Conservation (phyloP, 331 rosid genomes). For the Prunus yedoensis region DNA sequence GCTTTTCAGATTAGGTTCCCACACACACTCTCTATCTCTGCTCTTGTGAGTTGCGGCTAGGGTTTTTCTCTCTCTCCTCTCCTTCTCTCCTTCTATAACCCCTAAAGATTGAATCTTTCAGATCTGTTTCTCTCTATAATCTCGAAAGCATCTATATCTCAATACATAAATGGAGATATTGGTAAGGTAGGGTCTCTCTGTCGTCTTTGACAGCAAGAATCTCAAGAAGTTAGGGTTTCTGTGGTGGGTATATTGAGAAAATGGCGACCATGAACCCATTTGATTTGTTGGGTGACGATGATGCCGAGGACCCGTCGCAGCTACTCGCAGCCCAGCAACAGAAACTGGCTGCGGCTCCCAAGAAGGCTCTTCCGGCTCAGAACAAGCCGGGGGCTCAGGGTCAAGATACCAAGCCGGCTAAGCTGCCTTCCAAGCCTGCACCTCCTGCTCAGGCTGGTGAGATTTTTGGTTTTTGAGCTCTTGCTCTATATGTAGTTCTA, state of each 20-base stretch:
- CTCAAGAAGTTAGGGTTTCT: constrained; percentile 18
- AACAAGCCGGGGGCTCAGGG: constrained; percentile 30
- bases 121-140: constrained; percentile 17
- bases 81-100: background rate
- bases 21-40: background rate
- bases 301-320: constrained; percentile 88
- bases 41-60: constrained; percentile 71
- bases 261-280: constrained; percentile 91
- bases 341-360: constrained; percentile 50
- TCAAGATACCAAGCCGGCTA: constrained; percentile 50
- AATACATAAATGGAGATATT: constrained; percentile 37
- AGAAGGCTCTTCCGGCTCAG: constrained; percentile 47
- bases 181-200: constrained; percentile 34
- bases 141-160: background rate
- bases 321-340: constrained; percentile 54
- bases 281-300: constrained; percentile 85
- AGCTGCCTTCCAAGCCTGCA: constrained; percentile 77
- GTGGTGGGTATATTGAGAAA: constrained; percentile 30
- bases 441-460: constrained; percentile 91
- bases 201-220: constrained; percentile 28
- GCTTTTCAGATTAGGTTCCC: constrained; percentile 30
- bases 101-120: constrained; percentile 16
- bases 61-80: constrained; percentile 44
- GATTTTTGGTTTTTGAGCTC: constrained; percentile 7
- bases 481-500: background rate